Conservation (phyloP, 306 rosid genomes). For the Prunus dulcis region DNA sequence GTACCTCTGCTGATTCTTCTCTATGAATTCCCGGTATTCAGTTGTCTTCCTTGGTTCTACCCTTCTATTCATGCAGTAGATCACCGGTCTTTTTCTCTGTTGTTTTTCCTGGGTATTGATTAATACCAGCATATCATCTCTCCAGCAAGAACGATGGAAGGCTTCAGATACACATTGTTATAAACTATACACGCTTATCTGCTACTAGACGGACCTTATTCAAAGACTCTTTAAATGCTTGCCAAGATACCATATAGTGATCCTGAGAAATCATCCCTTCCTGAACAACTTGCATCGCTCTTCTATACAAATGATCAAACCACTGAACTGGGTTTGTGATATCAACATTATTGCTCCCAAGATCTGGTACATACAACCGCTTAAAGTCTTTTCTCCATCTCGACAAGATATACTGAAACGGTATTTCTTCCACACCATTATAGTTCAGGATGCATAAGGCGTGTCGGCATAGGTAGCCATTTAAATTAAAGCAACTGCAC, state of each 20-base stretch:
- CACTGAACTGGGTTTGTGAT: slow-evolving; percentile 85
- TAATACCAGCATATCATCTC: background rate
- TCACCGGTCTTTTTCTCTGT: background rate
- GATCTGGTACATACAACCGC: slow-evolving; percentile 70
- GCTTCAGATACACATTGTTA: slow-evolving; percentile 17
- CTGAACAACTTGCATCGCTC: slow-evolving; percentile 84
- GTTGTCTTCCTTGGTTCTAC: background rate
- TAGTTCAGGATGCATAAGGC: slow-evolving; percentile 72
- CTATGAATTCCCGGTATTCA: background rate
- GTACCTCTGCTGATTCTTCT: background rate
- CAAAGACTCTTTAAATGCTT: slow-evolving; percentile 81
- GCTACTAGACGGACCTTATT: slow-evolving; percentile 77
- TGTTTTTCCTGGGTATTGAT: background rate
- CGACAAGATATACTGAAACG: slow-evolving; percentile 70
- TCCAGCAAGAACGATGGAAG: background rate
- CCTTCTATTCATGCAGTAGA: background rate
- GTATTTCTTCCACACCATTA: slow-evolving; percentile 82
- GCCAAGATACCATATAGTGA: slow-evolving; percentile 89
- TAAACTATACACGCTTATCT: slow-evolving; percentile 51
- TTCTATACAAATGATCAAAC: slow-evolving; percentile 90
- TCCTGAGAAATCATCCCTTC: slow-evolving; percentile 86
- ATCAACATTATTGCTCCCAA: slow-evolving; percentile 65
- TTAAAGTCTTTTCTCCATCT: slow-evolving; percentile 93
- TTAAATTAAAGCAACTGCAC: slow-evolving; percentile 83
- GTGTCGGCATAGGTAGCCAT: slow-evolving; percentile 90